phyloP scores from a whole-genome alignment of 2,329 filamentous ascomycete species.

The Fusarium sp. region DNA sequence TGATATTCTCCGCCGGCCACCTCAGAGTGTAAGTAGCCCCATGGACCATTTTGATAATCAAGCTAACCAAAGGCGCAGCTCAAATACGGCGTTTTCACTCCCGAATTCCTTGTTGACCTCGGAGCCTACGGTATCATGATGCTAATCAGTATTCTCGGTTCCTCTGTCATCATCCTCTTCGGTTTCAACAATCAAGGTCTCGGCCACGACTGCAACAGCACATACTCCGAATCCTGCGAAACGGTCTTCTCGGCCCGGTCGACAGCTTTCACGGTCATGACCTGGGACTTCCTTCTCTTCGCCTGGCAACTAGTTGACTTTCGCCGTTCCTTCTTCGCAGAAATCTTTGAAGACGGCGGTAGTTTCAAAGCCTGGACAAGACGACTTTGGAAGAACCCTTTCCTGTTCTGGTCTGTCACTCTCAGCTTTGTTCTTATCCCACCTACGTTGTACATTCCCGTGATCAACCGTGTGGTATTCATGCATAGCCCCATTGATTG shows the following conservation, averaged over 20 bases:
- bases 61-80: slow-evolving; percentile 39
- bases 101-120: slow-evolving; percentile 72
- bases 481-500: slow-evolving; percentile 72
- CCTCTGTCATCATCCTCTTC: slow-evolving; percentile 69
- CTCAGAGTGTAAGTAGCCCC: slow-evolving; percentile 48
- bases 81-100: slow-evolving; percentile 69
- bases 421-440: slow-evolving; percentile 67
- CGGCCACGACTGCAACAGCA: slow-evolving; percentile 67
- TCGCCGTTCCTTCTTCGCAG: slow-evolving; percentile 73
- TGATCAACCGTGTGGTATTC: slow-evolving; percentile 73
- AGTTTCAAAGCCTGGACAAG: slow-evolving; percentile 63
- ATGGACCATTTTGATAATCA: background rate
- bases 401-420: slow-evolving; percentile 62
- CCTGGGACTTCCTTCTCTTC: slow-evolving; percentile 75
- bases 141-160: slow-evolving; percentile 66
- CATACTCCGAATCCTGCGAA: slow-evolving; percentile 62
- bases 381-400: slow-evolving; percentile 66
- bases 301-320: slow-evolving; percentile 76
- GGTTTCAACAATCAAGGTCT: slow-evolving; percentile 65
- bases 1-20: slow-evolving; percentile 74
- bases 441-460: slow-evolving; percentile 74
- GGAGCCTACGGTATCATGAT: slow-evolving; percentile 73
- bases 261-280: slow-evolving; percentile 73
- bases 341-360: slow-evolving; percentile 59
- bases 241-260: slow-evolving; percentile 72